Conservation (phyloP, 305 asterid species). For the Andrographis paniculata region DNA sequence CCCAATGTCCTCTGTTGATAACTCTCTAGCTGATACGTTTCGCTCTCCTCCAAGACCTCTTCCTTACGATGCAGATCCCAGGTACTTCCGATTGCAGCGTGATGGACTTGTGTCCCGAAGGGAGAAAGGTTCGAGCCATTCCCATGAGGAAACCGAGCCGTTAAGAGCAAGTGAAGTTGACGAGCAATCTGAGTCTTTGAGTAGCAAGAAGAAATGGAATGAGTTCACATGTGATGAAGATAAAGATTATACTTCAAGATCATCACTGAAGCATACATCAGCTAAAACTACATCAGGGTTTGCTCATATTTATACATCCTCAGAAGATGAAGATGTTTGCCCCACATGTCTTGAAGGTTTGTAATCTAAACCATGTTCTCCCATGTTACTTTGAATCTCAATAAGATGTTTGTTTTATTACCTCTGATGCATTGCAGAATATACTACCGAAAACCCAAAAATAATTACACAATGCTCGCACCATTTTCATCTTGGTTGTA, state of each 20-base stretch:
- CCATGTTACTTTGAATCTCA: no score
- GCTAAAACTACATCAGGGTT: slow-evolving; percentile 34
- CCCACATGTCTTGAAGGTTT: slow-evolving; percentile 36
- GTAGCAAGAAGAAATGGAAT: slow-evolving; percentile 37
- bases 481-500: slow-evolving; percentile 72
- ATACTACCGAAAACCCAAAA: slow-evolving; percentile 57
- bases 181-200: slow-evolving; percentile 30
- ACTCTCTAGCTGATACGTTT: slow-evolving; percentile 51
- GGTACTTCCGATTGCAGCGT: slow-evolving; percentile 46
- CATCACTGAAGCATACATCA: slow-evolving; percentile 34
- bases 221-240: slow-evolving; percentile 38
- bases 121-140: slow-evolving; percentile 67
- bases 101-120: slow-evolving; percentile 57
- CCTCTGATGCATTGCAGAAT: slow-evolving; percentile 33
- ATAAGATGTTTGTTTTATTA: background rate
- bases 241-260: slow-evolving; percentile 36
- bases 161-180: slow-evolving; percentile 39
- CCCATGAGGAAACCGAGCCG: slow-evolving; percentile 49
- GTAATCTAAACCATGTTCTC: background rate
- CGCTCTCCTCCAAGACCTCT: slow-evolving; percentile 68
- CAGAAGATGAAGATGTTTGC: slow-evolving; percentile 53
- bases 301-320: slow-evolving; percentile 43
- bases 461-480: slow-evolving; percentile 52
- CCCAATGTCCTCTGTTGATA: slow-evolving; percentile 37
- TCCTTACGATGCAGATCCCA: slow-evolving; percentile 65